Evolutionary conservation across 2,329 filamentous ascomycete species (phyloP), one percentile per base, ranked within the genome.

Genomic region (Aureobasidium sp.): DNA sequence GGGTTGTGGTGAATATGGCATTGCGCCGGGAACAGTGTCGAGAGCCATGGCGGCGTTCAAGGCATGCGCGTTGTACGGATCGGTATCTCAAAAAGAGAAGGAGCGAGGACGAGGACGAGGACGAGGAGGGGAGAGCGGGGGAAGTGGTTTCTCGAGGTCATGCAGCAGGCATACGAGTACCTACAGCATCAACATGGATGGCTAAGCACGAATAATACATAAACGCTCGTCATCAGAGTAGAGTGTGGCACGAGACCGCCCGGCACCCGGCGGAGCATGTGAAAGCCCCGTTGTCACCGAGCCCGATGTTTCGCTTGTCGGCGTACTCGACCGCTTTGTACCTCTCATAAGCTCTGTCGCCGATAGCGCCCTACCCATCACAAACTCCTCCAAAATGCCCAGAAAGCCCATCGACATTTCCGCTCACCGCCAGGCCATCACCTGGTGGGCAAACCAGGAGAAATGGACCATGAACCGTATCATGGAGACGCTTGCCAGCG

Each of bases 21-120:
- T 65, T 27, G 63, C 53, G 44, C 63, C 60, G 37, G 63, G 63
- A 30, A 64, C 53, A 53, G 61, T 42, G 58, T 64, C 63, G 9
- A 50, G 57, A 27, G 57, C 42, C 54, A 59, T 59, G 54, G 42
- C 25, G 42, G n/a, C 45, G 4, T 42, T 32, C 59, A 62, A 41
- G 62, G 47, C 59, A 62, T 44, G 39, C 41, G 41, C 9, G 3
- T 41, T 36, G 29, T 45, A 55, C 53, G 41, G 16, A 39, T 45
- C n/a, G 32, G 53, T 10, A 9, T 27, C 36, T 42, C 37, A 54
- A 54, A 54, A 47, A 10, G 36, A 54, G 50, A 54, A 54, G 50
- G 50, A 42, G 25, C 48, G 32, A 53, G 50, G 41, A 47, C 45
- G 15, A 48, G 41, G 16, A n/a, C 6, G 49, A 25, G 21, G 21